phyloP scores from a whole-genome alignment of 2,329 filamentous ascomycete species.

The Sporothrix sp. region DNA sequence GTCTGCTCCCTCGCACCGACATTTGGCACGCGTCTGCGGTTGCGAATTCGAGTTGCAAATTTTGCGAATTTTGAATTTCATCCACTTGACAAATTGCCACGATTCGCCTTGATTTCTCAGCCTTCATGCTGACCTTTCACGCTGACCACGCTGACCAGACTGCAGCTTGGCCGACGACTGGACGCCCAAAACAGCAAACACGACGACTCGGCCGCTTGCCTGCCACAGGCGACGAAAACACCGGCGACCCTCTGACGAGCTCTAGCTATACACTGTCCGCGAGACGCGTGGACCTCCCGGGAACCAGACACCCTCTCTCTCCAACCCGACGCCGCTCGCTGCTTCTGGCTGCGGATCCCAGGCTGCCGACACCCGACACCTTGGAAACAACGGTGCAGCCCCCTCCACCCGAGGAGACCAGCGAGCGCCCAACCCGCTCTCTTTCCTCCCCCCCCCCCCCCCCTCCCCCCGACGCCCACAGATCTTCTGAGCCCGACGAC shows the following conservation, averaged over 20 bases:
- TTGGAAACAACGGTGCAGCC: conserved; percentile 4
- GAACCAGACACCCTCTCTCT: not conserved
- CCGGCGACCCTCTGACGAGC: not conserved
- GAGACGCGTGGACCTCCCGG: too few relatives aligned
- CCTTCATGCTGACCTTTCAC: not conserved
- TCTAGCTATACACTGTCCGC: not conserved
- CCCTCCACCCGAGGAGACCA: not conserved
- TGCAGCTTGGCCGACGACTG: too few relatives aligned
- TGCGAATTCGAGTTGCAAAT: too few relatives aligned
- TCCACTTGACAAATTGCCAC: too few relatives aligned
- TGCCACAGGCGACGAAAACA: not conserved
- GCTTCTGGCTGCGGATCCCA: conserved; percentile 15
- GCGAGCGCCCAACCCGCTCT: not conserved
- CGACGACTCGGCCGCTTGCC: conserved; percentile 3
- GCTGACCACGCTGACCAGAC: not conserved
- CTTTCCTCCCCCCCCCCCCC: not conserved
- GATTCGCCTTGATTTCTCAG: too few relatives aligned
- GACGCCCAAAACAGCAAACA: too few relatives aligned
- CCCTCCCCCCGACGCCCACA: conserved; percentile 16
- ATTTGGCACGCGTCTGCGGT: too few relatives aligned
- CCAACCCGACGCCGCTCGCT: conserved; percentile 15
- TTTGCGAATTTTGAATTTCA: too few relatives aligned
- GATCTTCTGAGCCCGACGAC: conserved; percentile 14
- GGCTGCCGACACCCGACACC: not conserved
- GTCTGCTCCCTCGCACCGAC: too few relatives aligned